Conservation (phyloP, 1,139 yeast genomes). For the Yamadazyma jaroonii region DNA sequence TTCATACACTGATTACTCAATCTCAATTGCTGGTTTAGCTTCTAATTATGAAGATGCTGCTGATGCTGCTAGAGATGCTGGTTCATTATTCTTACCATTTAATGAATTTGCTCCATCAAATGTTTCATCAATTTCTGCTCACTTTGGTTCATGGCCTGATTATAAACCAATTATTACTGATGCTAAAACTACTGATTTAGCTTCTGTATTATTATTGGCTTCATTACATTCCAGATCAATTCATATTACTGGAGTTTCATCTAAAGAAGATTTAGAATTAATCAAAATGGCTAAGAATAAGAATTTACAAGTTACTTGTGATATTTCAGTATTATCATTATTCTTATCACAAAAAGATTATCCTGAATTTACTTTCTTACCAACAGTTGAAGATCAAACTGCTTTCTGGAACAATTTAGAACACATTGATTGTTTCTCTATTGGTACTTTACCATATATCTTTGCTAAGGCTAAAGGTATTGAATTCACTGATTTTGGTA, state of each 20-base stretch:
- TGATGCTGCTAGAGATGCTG: slow-evolving; percentile 65
- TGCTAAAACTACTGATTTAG: slow-evolving; percentile 88
- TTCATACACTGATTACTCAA: slow-evolving; percentile 78
- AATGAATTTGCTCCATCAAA: slow-evolving; percentile 67
- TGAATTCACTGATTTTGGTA: slow-evolving; percentile 69
- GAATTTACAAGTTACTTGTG: slow-evolving; percentile 83
- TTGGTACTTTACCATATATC: slow-evolving; percentile 76
- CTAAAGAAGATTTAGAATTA: slow-evolving; percentile 78
- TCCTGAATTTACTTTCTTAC: slow-evolving; percentile 66
- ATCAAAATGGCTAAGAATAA: slow-evolving; percentile 84
- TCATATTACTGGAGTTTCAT: slow-evolving; percentile 84
- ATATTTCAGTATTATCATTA: slow-evolving; percentile 77
- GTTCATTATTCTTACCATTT: slow-evolving; percentile 79
- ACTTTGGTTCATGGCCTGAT: slow-evolving; percentile 81
- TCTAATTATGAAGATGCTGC: slow-evolving; percentile 62
- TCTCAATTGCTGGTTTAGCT: slow-evolving; percentile 81
- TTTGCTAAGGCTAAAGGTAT: slow-evolving; percentile 65
- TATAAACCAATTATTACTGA: slow-evolving; percentile 86
- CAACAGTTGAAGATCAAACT: slow-evolving; percentile 75
- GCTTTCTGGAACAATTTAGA: slow-evolving; percentile 78
- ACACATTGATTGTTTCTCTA: slow-evolving; percentile 80
- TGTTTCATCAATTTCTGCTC: slow-evolving; percentile 74
- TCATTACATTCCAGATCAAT: slow-evolving; percentile 82
- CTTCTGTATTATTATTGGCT: slow-evolving; percentile 85
- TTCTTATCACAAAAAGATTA: slow-evolving; percentile 68